Evolutionary conservation across 495 filamentous ascomycete genomes (phyloP), one percentile per base, ranked within the genome.

Genomic region (Hyaloscypha hepaticicola): DNA sequence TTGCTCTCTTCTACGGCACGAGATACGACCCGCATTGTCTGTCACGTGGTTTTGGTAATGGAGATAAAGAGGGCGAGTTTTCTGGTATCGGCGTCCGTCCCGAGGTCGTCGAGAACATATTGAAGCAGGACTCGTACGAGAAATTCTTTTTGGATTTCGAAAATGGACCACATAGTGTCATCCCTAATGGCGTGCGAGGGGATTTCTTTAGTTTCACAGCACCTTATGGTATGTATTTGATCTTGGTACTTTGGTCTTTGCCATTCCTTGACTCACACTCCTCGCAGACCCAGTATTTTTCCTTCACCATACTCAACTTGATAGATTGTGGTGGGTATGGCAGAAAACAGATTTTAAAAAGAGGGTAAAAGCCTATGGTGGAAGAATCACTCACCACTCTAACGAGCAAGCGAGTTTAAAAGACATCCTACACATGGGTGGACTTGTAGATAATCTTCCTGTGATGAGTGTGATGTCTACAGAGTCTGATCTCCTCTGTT

Each of bases 251-350:
- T 19, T 24, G 21, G 34, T 12, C 21, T 16, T 24, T 24, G 25
- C 29, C 55, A 59, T n/a, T 58, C 9, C n/a, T 25, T 22, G 16
- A 34, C n/a, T n/a, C n/a, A n/a, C n/a, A 60, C n/a, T 24, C 0
- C 5, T 63, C 25, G 48, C 31, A 74, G 84, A 88, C 64, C 85
- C 83, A 5, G 67, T 82, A 0, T 86, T 86, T 66, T 82, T 80
- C 66, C 76, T 86, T 59, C 85, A 87, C 66, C 83, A 87, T 64
- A 77, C 74, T 6, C 77, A 84, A 67, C 72, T 88, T 0, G 85
- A 87, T 68, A 78, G 83, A 0, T 28, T 86, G 11, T 88, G 84
- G 84, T 80, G 78, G 76, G 72, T 75, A 24, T 88, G 85, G 85
- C 85, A 87, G 69, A 75, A 82, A 68, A 66, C 75, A 33, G 71